Evolutionary conservation across 495 filamentous ascomycete species (phyloP).

Genomic region (Thermochaetoides thermophila): DNA sequence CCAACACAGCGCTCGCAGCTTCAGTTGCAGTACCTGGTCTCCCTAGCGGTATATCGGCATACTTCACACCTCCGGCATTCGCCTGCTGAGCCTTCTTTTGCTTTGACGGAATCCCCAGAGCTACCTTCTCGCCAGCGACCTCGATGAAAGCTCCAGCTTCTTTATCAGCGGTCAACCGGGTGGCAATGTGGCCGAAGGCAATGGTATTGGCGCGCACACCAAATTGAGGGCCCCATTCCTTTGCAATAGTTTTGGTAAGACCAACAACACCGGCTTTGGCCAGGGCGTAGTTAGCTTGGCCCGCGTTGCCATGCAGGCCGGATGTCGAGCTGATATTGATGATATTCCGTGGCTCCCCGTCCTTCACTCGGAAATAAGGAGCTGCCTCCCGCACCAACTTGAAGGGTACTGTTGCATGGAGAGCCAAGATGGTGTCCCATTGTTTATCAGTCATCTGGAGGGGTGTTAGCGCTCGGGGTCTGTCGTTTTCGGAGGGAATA

Average conservation of each 20-base stretch:
- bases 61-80: conserved; percentile 16
- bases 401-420: conserved; percentile 75
- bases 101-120: conserved; percentile 55
- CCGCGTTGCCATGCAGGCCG: conserved; percentile 70
- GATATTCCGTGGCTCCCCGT: conserved; percentile 61
- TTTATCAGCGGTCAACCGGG: conserved; percentile 64
- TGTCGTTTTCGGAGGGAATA: not conserved
- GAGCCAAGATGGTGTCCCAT: conserved; percentile 71
- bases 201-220: conserved; percentile 74
- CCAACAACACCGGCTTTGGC: conserved; percentile 72
- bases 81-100: conserved; percentile 18
- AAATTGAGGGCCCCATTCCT: conserved; percentile 80
- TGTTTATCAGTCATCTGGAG: conserved; percentile 70
- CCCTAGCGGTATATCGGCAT: conserved; percentile 60
- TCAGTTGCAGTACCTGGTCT: conserved; percentile 63
- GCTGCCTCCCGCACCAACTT: conserved; percentile 63
- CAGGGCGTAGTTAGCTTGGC: conserved; percentile 72
- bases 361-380: conserved; percentile 74
- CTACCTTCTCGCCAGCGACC: conserved; percentile 62
- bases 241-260: conserved; percentile 72
- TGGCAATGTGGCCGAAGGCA: conserved; percentile 67
- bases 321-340: conserved; percentile 71
- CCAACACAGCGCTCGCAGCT: conserved; percentile 63
- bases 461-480: not conserved
- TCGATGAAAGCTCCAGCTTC: conserved; percentile 65